These are phyloP conservation scores for Dryas integrifolia DNA, from an alignment of 331 rosid species.

Conservation along the genomic window DNA sequence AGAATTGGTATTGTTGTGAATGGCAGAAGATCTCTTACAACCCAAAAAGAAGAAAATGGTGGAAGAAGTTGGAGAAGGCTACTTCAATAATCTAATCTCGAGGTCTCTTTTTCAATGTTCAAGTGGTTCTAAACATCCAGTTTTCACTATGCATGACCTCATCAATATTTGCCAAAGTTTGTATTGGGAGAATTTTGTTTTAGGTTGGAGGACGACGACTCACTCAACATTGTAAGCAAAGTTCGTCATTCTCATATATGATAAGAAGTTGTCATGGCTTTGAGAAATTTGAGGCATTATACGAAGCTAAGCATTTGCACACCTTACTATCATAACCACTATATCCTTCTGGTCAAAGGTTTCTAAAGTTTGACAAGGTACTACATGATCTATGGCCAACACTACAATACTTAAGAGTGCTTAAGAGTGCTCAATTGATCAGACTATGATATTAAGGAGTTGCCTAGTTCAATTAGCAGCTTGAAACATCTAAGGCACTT, in stretches of 20 bases:
- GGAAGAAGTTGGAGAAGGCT: conserved; percentile 21
- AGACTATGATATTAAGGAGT: not conserved
- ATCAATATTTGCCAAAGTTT: conserved; percentile 10
- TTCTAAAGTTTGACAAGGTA: not conserved
- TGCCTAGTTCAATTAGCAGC: conserved; percentile 1
- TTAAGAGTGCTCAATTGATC: conserved; percentile 4
- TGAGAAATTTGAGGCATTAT: not conserved
- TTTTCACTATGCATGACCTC: conserved; percentile 23
- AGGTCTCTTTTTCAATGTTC: conserved; percentile 16
- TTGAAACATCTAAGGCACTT: conserved; percentile 24
- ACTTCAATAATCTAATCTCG: conserved; percentile 12
- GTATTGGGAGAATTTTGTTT: conserved; percentile 13
- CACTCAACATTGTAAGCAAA: not conserved
- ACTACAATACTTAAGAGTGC: not conserved
- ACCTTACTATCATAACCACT: conserved; percentile 10
- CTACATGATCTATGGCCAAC: not conserved
- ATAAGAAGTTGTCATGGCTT: not conserved
- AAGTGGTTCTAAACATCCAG: too few species aligned
- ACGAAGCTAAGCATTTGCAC: conserved; percentile 14
- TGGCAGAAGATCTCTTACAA: conserved; percentile 25
- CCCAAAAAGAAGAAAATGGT: not conserved
- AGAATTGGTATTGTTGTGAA: conserved; percentile 13
- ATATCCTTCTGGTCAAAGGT: not conserved
- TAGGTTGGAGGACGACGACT: conserved; percentile 9
- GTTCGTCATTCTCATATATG: conserved; percentile 20